Base-by-base conservation (phyloP, 1,284 basidiomycete species). In the Blastosporella zonata region DNA sequence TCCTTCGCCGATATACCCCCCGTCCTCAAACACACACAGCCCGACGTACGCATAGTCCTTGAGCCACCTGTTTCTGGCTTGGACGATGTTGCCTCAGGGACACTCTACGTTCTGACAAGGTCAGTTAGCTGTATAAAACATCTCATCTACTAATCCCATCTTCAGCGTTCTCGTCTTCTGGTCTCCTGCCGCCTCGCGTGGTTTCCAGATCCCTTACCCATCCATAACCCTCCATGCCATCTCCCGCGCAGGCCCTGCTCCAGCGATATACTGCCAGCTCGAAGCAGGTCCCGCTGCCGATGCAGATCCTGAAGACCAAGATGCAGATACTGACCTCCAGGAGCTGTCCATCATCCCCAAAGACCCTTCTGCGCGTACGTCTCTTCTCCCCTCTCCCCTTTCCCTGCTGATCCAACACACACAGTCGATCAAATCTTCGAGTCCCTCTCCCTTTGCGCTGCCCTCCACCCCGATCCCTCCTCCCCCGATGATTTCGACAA, bases 371-470 rank as follows among this genome's bases (percentile, higher is more conserved):
- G 76, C 84, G 31, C 68, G 93, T 94, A 61, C 58, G 88, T 66
- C 31, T 10, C 43, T 36, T 46, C 20, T 27, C n/a, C 21, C 25
- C 3, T 33, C 13, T 4, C n/a, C n/a, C n/a, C 21, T 5, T 21
- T 22, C 21, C 31, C 13, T 33, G 10, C 31, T 7, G 13, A 12
- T 37, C 21, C 6, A 9, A 37, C 5, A 21, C 20, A 7, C 21
- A 15, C 60, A 94, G 93, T 97, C 50, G 90, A 96, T 53, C 64
- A 77, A 10, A 89, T 98, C 45, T 98, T 97, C 62, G 84, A 91
- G 56, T 82, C 90, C 8, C 75, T 98, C 15, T 97, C 95, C 0
- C 61, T 79, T 46, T 97, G 95, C 65, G 93, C 95, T 2, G 84
- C 94, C 1, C 75, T 98, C 15, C 93, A 98, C 62, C 93, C 93